Percentiles rank a stretch among this genome's conserved stretches.
These are phyloP conservation scores for Saccharomycopsis malanga DNA, from an alignment of 805 yeast species.

Conservation along the genomic window DNA sequence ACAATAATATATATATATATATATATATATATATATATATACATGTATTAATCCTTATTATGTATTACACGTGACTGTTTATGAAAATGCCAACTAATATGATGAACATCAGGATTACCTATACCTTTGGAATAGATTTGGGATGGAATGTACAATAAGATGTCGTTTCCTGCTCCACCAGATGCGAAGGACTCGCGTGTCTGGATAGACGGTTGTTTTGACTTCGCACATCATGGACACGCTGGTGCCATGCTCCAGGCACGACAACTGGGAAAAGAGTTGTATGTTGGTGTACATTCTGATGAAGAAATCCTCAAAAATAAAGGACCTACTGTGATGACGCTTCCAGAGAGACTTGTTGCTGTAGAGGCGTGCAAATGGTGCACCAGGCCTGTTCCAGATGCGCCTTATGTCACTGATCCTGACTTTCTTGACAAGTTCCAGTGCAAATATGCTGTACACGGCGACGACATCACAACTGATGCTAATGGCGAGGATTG, in stretches of 20 bases:
- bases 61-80: not conserved
- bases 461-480: constrained; percentile 96
- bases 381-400: constrained; percentile 62
- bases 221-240: constrained; percentile 94
- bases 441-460: constrained; percentile 87
- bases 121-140: no score
- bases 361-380: constrained; percentile 91
- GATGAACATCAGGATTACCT: no score
- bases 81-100: no score
- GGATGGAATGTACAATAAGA: no score
- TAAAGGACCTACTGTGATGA: constrained; percentile 96
- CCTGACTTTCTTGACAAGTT: constrained; percentile 69
- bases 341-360: constrained; percentile 62
- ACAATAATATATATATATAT: not conserved
- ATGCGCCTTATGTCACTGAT: constrained; percentile 92
- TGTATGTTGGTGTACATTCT: constrained; percentile 84
- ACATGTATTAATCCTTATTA: not conserved
- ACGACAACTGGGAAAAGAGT: constrained; percentile 66
- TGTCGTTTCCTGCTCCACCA: constrained; percentile 19
- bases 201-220: constrained; percentile 98
- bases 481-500: constrained; percentile 95
- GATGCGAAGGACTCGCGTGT: constrained; percentile 38
- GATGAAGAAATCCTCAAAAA: constrained; percentile 78
- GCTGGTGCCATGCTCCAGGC: constrained; percentile 97
- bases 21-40: no score